Evolutionary conservation across 768 basidiomycete species (phyloP), one percentile per base, ranked within the genome.

Genomic region (Naematelia aurantialba): DNA sequence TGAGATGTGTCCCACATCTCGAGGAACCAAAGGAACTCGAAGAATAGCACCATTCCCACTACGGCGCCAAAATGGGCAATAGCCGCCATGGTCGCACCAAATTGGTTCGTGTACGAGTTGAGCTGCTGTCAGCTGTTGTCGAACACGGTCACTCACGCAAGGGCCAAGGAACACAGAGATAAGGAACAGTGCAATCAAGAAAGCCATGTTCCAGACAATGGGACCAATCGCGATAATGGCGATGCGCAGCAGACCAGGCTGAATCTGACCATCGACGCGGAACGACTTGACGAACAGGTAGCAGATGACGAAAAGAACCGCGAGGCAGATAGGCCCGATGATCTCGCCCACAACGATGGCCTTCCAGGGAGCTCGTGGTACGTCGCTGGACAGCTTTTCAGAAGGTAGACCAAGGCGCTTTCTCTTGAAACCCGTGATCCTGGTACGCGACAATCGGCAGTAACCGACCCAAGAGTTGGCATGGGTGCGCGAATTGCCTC

Each of bases 381-480:
- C 87, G 74, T 98, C 96, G 53, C 88, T 88, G 4, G 93, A 93
- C 25, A 98, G 82, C 59, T 96, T 98, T 79, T 98, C 94, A 0
- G 93, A 97, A 1, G 96, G 96, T 72, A 91, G 88, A 21, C 96
- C 96, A 4, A 99, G 85, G 66, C 85, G 85, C 83, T 98, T 97
- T 81, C 89, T 90, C 84, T 98, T 98, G 85, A 92, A 99, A n/a
- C 96, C 96, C 17, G 96, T 99, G 74, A 99, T 94, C 85, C 91
- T 88, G 17, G 96, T 99, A 52, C 96, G 83, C n/a, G 91, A 91
- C 47, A 99, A 81, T 54, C 96, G 89, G 76, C 96, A 99, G 78
- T 98, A 99, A 0, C 96, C 94, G 66, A 98, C 94, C 96, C 96
- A 99, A 3, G 94, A 96, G 77, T 97, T 99, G 69, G 84, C 89